Conservation (phyloP, 495 filamentous ascomycete species). For the Penicillium pulvis region DNA sequence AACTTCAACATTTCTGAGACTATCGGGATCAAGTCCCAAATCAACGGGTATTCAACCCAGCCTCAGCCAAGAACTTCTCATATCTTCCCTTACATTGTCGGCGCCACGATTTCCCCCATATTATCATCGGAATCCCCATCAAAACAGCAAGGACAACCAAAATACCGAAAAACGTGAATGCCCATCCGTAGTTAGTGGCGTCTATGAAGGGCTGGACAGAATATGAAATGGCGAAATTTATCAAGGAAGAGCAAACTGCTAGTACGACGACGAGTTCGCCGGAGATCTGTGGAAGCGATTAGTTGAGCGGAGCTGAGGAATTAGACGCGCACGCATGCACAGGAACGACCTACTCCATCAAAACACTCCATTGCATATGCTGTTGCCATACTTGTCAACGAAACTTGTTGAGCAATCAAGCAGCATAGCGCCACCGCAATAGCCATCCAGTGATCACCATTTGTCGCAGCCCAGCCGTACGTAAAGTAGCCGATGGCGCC, state of each 20-base stretch:
- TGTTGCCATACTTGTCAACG: slow-evolving; percentile 38
- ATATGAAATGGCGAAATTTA: slow-evolving; percentile 38
- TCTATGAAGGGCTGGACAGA: slow-evolving; percentile 37
- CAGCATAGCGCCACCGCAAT: slow-evolving; percentile 35
- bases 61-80: slow-evolving; percentile 29
- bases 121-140: slow-evolving; percentile 27
- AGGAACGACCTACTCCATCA: slow-evolving; percentile 26
- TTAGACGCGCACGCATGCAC: not conserved
- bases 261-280: slow-evolving; percentile 39
- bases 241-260: slow-evolving; percentile 33
- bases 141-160: slow-evolving; percentile 22
- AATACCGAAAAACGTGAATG: slow-evolving; percentile 33
- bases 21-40: no score
- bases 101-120: slow-evolving; percentile 35
- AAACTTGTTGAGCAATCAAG: slow-evolving; percentile 43
- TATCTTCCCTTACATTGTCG: slow-evolving; percentile 29
- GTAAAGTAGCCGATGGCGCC: slow-evolving; percentile 34
- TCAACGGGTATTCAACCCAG: slow-evolving; percentile 3
- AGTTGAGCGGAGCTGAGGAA: not conserved
- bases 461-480: slow-evolving; percentile 38
- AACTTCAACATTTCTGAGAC: no score
- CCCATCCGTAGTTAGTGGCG: slow-evolving; percentile 32
- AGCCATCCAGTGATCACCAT: slow-evolving; percentile 35
- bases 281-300: slow-evolving; percentile 22
- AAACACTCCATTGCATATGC: slow-evolving; percentile 45